Evolutionary conservation across 495 filamentous ascomycete species (phyloP), one percentile per base, ranked within the genome.

Genomic region (Talaromyces stipitatus): DNA sequence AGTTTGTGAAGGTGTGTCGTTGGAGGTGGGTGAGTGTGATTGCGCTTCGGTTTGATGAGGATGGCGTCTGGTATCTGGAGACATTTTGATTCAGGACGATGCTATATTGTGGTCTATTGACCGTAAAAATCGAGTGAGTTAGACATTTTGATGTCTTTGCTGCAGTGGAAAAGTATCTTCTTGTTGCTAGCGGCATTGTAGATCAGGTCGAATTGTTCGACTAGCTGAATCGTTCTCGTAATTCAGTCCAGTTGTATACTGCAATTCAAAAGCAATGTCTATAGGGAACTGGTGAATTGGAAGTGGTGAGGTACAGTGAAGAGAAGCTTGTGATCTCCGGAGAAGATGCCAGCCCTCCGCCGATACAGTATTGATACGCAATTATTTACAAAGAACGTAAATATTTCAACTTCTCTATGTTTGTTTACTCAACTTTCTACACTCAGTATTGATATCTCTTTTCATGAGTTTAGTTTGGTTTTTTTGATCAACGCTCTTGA

Each of bases 331-430:
- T 41, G 36, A 41, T 16, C 16, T 41, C n/a, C 36, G 36, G 36
- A 1, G 6, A 41, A 41, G 36, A 41, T 16, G 33, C 1, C n/a
- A n/a, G n/a, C n/a, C 36, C 6, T 24, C 24, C 22, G 20, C 45
- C 8, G 22, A 51, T 51, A 51, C 48, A 26, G 48, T 51, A 51
- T 51, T 16, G 18, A 51, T 51, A 51, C 48, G 14, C 48, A 30
- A 30, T 51, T 51, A 16, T 22, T 28, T 16, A 28, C 48, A 27
- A 9, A 10, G 12, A 28, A 26, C 27, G 24, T 51, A 28, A 30
- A 30, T 20, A 51, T 30, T 50, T 28, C 27, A 51, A 20, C 27
- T 20, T 29, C n/a, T 51, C 27, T 11, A 22, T 28, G 11, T 51
- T 51, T 28, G n/a, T 30, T 51, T 51, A 30, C 48, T 30, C 45